These are phyloP conservation scores for Clavariopsis aquatica DNA, from an alignment of 495 filamentous ascomycete genomes.

Conservation along the genomic window DNA sequence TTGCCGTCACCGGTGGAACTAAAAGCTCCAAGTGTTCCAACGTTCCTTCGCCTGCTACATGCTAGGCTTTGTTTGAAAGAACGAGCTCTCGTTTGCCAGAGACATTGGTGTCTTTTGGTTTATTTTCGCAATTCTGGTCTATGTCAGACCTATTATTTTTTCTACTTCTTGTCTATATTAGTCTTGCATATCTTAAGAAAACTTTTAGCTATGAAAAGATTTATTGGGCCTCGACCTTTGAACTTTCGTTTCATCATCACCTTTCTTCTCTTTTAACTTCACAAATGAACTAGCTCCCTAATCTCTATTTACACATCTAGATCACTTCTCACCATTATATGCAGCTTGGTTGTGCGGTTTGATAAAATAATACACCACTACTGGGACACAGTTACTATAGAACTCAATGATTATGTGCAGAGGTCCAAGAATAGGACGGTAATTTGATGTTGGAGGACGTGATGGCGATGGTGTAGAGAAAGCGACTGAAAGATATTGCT, in stretches of 20 bases:
- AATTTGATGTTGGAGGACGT: no score
- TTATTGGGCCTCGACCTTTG: background rate
- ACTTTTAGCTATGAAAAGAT: background rate
- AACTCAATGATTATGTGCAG: no score
- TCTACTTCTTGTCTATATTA: background rate
- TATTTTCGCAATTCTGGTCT: background rate
- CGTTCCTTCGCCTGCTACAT: conserved; percentile 34
- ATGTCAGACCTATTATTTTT: background rate
- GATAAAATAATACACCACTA: no score
- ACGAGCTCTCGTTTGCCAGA: background rate
- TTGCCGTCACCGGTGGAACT: conserved; percentile 40
- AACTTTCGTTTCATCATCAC: background rate
- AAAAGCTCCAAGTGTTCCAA: conserved; percentile 30
- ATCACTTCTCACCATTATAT: no score
- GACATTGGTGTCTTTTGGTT: background rate
- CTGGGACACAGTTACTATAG: no score
- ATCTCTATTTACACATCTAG: no score
- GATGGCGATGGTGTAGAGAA: no score
- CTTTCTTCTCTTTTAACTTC: no score
- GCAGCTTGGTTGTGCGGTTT: no score
- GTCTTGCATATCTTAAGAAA: background rate
- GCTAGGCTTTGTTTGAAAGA: background rate
- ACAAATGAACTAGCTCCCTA: no score
- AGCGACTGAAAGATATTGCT: no score
- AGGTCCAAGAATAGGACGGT: no score